phyloP scores from a whole-genome alignment of 2,329 filamentous ascomycete species.

The Cercospora zeina region DNA sequence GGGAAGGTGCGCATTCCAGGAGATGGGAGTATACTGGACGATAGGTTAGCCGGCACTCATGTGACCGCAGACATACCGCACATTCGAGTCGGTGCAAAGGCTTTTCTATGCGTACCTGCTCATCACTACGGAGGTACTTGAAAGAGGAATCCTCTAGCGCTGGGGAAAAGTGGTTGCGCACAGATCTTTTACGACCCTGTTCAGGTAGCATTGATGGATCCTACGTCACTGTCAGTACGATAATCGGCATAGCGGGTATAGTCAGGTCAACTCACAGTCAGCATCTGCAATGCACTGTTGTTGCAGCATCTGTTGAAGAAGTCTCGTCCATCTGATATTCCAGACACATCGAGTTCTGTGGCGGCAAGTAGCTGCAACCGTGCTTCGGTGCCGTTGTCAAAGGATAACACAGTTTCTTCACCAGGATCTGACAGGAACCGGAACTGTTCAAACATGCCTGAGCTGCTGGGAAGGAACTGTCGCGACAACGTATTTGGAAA shows the following conservation, averaged over 20 bases:
- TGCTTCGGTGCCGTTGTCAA: slow-evolving; percentile 9
- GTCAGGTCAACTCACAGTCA: background rate
- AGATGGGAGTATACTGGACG: background rate
- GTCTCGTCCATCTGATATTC: slow-evolving; percentile 43
- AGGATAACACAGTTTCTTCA: slow-evolving; percentile 6
- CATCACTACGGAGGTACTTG: slow-evolving; percentile 1
- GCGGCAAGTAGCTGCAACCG: slow-evolving; percentile 6
- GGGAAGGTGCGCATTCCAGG: slow-evolving; percentile 5
- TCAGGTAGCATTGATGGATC: slow-evolving; percentile 1
- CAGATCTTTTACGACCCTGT: background rate
- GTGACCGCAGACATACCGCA: background rate
- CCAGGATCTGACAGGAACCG: slow-evolving; percentile 4
- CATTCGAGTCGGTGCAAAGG: background rate
- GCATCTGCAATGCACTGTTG: background rate
- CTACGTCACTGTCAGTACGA: background rate
- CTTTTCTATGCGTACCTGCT: background rate
- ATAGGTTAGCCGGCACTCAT: background rate
- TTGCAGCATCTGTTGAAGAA: slow-evolving; percentile 46
- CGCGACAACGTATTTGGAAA: slow-evolving; percentile 38
- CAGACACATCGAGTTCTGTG: slow-evolving; percentile 30
- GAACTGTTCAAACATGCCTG: slow-evolving; percentile 2
- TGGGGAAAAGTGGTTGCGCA: background rate
- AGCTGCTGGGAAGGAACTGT: background rate
- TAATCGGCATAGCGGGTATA: background rate
- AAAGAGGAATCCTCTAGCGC: background rate